Conservation (phyloP, 805 yeast species). For the Spathaspora girioi region DNA sequence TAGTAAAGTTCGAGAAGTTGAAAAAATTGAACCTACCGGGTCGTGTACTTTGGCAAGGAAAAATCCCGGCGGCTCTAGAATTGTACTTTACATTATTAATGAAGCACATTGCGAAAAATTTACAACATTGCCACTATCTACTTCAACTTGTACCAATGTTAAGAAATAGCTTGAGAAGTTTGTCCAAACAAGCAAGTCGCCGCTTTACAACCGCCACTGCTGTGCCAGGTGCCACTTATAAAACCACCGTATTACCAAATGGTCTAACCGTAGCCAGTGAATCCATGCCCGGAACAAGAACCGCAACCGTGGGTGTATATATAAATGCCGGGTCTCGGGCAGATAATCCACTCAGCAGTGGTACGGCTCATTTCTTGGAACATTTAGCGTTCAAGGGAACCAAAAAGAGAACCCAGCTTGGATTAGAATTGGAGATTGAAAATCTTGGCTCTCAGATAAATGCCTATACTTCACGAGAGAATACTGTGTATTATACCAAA, state of each 20-base stretch:
- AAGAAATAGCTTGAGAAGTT: background rate
- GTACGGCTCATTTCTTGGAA: slow-evolving; percentile 96
- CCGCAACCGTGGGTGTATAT: slow-evolving; percentile 98
- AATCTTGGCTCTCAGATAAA: slow-evolving; percentile 95
- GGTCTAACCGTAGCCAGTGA: slow-evolving; percentile 96
- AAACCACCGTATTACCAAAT: slow-evolving; percentile 75
- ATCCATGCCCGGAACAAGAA: slow-evolving; percentile 75
- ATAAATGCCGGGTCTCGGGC: slow-evolving; percentile 98
- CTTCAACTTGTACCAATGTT: background rate
- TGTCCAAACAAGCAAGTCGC: background rate
- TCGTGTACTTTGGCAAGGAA: background rate
- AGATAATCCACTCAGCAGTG: slow-evolving; percentile 78
- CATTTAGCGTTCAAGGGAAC: slow-evolving; percentile 98
- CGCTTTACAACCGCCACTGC: slow-evolving; percentile 3
- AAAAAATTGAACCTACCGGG: background rate
- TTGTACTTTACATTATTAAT: background rate
- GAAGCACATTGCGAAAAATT: background rate
- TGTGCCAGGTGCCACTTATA: slow-evolving; percentile 22
- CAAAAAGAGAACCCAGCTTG: slow-evolving; percentile 68
- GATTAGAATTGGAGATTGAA: slow-evolving; percentile 89
- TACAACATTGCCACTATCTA: background rate
- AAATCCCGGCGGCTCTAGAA: background rate
- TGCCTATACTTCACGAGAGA: slow-evolving; percentile 98
- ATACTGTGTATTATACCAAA: slow-evolving; percentile 94
- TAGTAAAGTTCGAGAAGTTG: background rate